Conservation (phyloP, 441 rosid genomes). For the Aquilaria agallochum region DNA sequence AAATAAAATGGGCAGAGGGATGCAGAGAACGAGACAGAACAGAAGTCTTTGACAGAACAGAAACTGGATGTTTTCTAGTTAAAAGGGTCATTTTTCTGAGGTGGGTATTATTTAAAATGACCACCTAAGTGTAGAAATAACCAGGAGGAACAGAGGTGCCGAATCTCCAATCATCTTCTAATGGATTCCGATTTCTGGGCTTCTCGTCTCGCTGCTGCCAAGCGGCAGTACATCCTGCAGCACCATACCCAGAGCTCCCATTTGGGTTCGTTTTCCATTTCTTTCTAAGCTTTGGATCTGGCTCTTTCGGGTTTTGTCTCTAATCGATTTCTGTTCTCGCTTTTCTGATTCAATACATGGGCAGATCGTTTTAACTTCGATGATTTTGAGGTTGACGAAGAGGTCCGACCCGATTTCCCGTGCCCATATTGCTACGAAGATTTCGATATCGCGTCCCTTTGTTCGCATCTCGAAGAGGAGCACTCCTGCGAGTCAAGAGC, state of each 20-base stretch:
- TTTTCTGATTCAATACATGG: constrained; percentile 1
- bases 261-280: constrained; percentile 20
- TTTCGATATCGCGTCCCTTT: constrained; percentile 49
- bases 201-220: constrained; percentile 49
- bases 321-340: background rate
- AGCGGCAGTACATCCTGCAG: constrained; percentile 43
- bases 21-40: too few species aligned
- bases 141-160: too few species aligned
- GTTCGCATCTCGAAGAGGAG: constrained; percentile 63
- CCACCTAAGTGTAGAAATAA: too few species aligned
- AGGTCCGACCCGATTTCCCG: constrained; percentile 46
- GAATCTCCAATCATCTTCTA: constrained; percentile 12
- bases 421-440: constrained; percentile 65
- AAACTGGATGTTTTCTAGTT: too few species aligned
- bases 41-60: too few species aligned
- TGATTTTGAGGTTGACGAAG: constrained; percentile 63
- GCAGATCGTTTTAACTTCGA: constrained; percentile 49
- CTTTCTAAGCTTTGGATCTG: background rate
- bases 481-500: constrained; percentile 55
- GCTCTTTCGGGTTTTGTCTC: background rate
- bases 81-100: too few species aligned
- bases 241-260: constrained; percentile 46
- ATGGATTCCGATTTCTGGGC: constrained; percentile 64
- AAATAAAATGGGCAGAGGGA: too few species aligned
- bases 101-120: too few species aligned